phyloP scores from a whole-genome alignment of 2,329 filamentous ascomycete genomes.

The Sclerotinia glacialis region DNA sequence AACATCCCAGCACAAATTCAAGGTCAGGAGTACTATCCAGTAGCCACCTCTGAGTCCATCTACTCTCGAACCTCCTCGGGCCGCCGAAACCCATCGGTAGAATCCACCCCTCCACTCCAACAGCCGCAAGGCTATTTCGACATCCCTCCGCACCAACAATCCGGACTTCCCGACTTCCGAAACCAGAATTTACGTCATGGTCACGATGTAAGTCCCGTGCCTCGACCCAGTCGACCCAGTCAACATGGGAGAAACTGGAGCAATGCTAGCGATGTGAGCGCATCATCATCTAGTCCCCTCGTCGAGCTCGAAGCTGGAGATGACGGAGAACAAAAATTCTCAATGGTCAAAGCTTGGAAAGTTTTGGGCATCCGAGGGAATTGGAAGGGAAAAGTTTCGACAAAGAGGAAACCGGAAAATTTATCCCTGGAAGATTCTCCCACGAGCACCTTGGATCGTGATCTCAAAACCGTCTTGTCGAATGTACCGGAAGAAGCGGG shows the following conservation, averaged over 20 bases:
- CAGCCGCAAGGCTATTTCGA: slow-evolving; percentile 17
- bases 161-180: neutral
- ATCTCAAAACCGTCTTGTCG: neutral
- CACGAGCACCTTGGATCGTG: neutral
- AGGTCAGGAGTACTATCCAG: slow-evolving; percentile 11
- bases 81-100: slow-evolving; percentile 12
- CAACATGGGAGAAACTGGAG: slow-evolving; percentile 23
- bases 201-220: slow-evolving; percentile 13
- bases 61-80: slow-evolving; percentile 15
- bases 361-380: slow-evolving; percentile 4
- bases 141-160: slow-evolving; percentile 4
- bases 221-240: neutral
- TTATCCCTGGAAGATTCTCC: neutral
- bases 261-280: slow-evolving; percentile 18
- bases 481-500: slow-evolving; percentile 17
- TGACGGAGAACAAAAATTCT: slow-evolving; percentile 15
- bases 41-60: slow-evolving; percentile 17
- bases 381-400: slow-evolving; percentile 11
- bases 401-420: neutral
- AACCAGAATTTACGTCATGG: slow-evolving; percentile 18
- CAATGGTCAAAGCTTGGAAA: slow-evolving; percentile 14
- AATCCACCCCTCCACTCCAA: slow-evolving; percentile 13
- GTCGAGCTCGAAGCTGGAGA: slow-evolving; percentile 20
- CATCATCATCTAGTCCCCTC: slow-evolving; percentile 6
- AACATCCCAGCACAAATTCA: neutral